Percentiles rank a stretch among this genome's conserved stretches.
These are phyloP conservation scores for Globisporangium nunn DNA, from an alignment of 352 stramenopile genomes.

Conservation along the genomic window DNA sequence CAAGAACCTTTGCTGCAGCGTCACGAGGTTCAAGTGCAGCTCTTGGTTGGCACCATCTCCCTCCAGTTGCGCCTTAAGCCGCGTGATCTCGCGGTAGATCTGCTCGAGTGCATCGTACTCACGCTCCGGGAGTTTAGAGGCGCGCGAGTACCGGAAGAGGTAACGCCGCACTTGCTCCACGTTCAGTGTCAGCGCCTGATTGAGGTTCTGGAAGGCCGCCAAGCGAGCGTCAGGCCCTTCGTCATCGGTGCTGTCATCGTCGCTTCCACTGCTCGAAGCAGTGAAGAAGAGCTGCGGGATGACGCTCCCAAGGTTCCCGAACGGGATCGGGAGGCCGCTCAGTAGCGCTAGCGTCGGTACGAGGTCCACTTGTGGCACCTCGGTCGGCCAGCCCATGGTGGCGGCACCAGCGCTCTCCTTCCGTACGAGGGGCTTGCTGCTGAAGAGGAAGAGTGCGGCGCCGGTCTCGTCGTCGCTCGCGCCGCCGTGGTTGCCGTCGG, in stretches of 20 bases:
- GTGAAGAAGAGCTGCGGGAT: conserved; percentile 85
- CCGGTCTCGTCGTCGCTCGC: conserved; percentile 93
- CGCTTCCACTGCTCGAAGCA: background rate
- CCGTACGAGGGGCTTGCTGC: conserved; percentile 33
- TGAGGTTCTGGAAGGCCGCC: conserved; percentile 37
- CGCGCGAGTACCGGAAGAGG: conserved; percentile 54
- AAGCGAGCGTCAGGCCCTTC: background rate
- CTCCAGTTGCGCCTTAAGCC: conserved; percentile 23
- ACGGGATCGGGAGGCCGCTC: conserved; percentile 93
- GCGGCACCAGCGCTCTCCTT: conserved; percentile 5
- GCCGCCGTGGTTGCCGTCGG: conserved; percentile 97
- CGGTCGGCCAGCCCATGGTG: conserved; percentile 8
- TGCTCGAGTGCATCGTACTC: conserved; percentile 52
- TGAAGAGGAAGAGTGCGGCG: conserved; percentile 93
- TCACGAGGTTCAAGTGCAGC: conserved; percentile 27
- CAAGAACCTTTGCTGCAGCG: conserved; percentile 49
- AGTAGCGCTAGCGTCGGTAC: conserved; percentile 94
- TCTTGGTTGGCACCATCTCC: conserved; percentile 17
- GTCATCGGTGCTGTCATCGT: background rate
- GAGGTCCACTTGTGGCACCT: conserved; percentile 93
- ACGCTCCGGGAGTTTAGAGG: conserved; percentile 54
- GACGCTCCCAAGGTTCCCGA: conserved; percentile 91
- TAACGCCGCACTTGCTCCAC: conserved; percentile 81
- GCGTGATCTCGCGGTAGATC: conserved; percentile 31
- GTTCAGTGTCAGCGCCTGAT: conserved; percentile 73